Base-by-base conservation (phyloP, 371 early-diverging fungal genomes). In the Blakeslea trispora region DNA sequence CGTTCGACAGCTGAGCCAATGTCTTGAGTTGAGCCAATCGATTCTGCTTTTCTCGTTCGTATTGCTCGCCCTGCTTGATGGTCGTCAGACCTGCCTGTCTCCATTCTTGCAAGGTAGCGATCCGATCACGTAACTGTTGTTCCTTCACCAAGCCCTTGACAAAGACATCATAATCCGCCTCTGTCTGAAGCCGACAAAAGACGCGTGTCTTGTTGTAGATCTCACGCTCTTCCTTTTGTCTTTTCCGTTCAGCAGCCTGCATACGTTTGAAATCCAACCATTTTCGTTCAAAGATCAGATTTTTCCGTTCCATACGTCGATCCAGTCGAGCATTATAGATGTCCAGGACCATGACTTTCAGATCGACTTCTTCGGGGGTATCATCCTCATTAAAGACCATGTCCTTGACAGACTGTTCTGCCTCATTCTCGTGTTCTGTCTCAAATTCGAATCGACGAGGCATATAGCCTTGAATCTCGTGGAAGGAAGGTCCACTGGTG, bases 401-500 rank as follows among this genome's bases (percentile, higher is more conserved):
- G 55, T 99, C 98, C 66, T 95, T 97, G 48, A 99, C 89, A 24
- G 75, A 65, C 24, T 85, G 82, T 77, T 99, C 99, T 1, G 97
- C 95, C 21, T 98, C 99, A 66, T 99, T 96, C 44, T 95, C 96
- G 64, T 88, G 85, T 72, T 99, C 99, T 6, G 85, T 82, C 58
- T 99, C 99, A 70, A 99, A 99, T 72, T 99, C 99, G 39, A 86
- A 72, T 43, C 99, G 92, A 21, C 92, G 90, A 3, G 99, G 98
- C 99, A 99, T 98, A 65, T 93, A 99, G 5, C 98, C 99, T 46
- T 84, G 81, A 55, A 97, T 90, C 64, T 99, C 99, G 63, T 98
- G 99, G 69, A 92, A 95, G 31, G 93, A 83, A 2, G 99, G 99
- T 32, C 83, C 87, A 75, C 90, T 91, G 22, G 89, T 85, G 45